Evolutionary conservation across 768 basidiomycete genomes (phyloP).

Genomic region (Rhizopogon salebrosus): DNA sequence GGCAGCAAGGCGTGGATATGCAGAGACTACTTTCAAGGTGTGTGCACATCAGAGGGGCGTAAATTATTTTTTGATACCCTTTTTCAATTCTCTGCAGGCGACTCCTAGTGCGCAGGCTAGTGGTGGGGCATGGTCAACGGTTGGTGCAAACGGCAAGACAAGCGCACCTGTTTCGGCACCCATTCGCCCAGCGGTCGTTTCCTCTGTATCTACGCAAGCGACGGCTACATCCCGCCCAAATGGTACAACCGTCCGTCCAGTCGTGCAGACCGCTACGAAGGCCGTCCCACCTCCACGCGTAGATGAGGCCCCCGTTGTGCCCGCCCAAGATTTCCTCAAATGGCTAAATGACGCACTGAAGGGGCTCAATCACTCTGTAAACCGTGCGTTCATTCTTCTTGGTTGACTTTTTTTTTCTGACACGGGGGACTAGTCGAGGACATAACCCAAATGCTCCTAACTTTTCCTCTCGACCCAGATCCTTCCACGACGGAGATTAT

Average conservation of each 20-base stretch:
- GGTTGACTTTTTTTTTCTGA: background rate
- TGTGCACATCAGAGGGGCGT: slow-evolving; percentile 5
- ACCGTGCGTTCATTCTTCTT: slow-evolving; percentile 35
- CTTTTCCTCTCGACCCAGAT: slow-evolving; percentile 89
- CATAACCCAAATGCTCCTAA: slow-evolving; percentile 90
- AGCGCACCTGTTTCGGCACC: slow-evolving; percentile 22
- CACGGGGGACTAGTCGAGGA: slow-evolving; percentile 69
- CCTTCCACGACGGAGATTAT: slow-evolving; percentile 84
- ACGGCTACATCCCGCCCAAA: slow-evolving; percentile 32
- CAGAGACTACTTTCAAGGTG: slow-evolving; percentile 76
- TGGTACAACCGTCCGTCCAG: slow-evolving; percentile 32
- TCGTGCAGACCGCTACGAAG: slow-evolving; percentile 30
- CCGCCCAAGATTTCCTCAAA: slow-evolving; percentile 86
- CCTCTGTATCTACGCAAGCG: slow-evolving; percentile 23
- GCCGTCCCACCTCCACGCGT: slow-evolving; percentile 32
- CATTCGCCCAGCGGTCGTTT: slow-evolving; percentile 30
- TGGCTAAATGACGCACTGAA: slow-evolving; percentile 88
- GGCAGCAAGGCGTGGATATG: slow-evolving; percentile 66
- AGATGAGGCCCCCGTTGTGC: slow-evolving; percentile 62
- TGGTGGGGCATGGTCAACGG: slow-evolving; percentile 77
- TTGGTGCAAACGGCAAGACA: slow-evolving; percentile 73
- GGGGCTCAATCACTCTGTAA: slow-evolving; percentile 53
- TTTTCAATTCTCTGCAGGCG: slow-evolving; percentile 20
- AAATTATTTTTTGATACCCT: slow-evolving; percentile 2
- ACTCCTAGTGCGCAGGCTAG: slow-evolving; percentile 27